Evolutionary conservation across 1,284 basidiomycete species (phyloP).

Genomic region (Tremellales sp.): DNA sequence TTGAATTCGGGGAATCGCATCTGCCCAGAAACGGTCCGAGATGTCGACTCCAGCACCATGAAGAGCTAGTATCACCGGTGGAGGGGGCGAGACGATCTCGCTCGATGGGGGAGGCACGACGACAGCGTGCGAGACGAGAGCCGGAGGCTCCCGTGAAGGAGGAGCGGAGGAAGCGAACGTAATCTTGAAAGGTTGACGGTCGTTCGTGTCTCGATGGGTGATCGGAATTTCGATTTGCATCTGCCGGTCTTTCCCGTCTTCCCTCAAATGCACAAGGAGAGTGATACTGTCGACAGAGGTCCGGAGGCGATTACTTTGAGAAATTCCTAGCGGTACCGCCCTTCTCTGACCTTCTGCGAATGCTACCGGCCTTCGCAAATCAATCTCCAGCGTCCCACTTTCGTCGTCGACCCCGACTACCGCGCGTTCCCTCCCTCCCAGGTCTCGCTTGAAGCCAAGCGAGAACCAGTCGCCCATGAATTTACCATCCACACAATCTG

Average conservation of each 20-base stretch:
- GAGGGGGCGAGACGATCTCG: neutral
- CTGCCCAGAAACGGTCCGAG: slow-evolving; percentile 18
- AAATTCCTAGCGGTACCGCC: slow-evolving; percentile 12
- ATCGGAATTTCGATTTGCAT: slow-evolving; percentile 11
- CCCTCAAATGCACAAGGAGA: slow-evolving; percentile 2
- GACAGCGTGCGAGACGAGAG: slow-evolving; percentile 28
- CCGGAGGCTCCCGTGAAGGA: slow-evolving; percentile 8
- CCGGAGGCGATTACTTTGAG: slow-evolving; percentile 2
- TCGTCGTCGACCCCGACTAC: slow-evolving; percentile 1
- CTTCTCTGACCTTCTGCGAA: slow-evolving; percentile 18
- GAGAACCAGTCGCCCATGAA: slow-evolving; percentile 34
- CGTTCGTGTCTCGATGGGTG: no score
- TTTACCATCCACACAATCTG: slow-evolving; percentile 34
- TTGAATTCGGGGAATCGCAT: slow-evolving; percentile 22
- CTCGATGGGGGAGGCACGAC: slow-evolving; percentile 22
- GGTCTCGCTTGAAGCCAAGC: slow-evolving; percentile 15
- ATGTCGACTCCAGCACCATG: slow-evolving; percentile 47
- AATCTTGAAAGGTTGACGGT: slow-evolving; percentile 18
- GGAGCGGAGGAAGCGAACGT: slow-evolving; percentile 25
- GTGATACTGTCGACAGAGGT: neutral
- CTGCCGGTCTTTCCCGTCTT: neutral
- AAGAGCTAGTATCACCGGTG: slow-evolving; percentile 36
- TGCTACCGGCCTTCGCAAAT: neutral
- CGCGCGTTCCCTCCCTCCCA: slow-evolving; percentile 1
- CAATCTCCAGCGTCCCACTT: neutral